Evolutionary conservation across 148 eudicot genomes (phyloP).

Genomic region (Talinum fruticosum): DNA sequence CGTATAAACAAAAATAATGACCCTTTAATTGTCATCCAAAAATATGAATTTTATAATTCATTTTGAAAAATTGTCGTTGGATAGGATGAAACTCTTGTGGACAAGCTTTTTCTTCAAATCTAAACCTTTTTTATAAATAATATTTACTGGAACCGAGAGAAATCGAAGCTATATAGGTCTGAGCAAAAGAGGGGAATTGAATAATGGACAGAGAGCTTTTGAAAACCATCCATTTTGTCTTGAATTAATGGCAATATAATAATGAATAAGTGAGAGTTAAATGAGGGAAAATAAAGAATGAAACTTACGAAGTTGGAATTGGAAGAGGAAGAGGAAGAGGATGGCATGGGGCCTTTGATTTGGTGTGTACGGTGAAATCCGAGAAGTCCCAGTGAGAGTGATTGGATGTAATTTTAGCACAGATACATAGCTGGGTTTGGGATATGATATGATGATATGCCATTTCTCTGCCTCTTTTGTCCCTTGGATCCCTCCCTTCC

Average conservation of each 20-base stretch:
- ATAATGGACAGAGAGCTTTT: not conserved
- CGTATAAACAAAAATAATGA: no score
- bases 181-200: not conserved
- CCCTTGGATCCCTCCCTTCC: not conserved
- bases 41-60: no score
- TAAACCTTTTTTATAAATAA: no score
- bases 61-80: no score
- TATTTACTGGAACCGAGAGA: not conserved
- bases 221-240: conserved; percentile 1
- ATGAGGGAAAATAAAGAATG: no score
- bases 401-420: not conserved
- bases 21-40: no score
- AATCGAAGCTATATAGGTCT: not conserved
- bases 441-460: no score
- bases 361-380: not conserved
- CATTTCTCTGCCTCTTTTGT: not conserved
- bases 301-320: no score
- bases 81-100: no score
- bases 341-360: conserved; percentile 3
- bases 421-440: no score
- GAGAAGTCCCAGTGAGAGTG: not conserved
- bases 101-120: no score
- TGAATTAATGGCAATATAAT: not conserved
- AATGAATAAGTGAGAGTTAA: not conserved
- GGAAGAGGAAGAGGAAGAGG: no score